Evolutionary conservation across 1,284 basidiomycete genomes (phyloP).

Genomic region (Sparassis latifolia): DNA sequence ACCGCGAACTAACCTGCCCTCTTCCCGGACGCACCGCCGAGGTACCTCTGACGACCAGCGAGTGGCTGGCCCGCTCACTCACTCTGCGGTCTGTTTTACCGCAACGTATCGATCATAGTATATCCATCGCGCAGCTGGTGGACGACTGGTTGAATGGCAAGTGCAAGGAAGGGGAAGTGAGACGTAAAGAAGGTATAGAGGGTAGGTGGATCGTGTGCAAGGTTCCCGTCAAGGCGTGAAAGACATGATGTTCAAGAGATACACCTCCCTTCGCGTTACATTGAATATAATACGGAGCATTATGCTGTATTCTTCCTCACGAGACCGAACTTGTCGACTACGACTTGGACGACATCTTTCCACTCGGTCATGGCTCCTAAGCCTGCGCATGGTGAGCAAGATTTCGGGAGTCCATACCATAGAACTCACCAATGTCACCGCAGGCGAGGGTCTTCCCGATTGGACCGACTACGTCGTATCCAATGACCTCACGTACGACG

Average conservation of each 20-base stretch:
- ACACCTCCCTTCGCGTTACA: no score
- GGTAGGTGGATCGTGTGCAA: constrained; percentile 49
- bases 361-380: constrained; percentile 93
- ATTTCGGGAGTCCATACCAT: neutral
- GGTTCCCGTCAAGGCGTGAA: constrained; percentile 7
- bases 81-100: constrained; percentile 22
- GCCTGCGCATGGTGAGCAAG: constrained; percentile 39
- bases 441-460: constrained; percentile 86
- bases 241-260: neutral
- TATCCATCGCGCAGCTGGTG: constrained; percentile 5
- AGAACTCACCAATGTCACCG: constrained; percentile 73
- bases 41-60: constrained; percentile 28
- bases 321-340: constrained; percentile 52
- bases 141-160: constrained; percentile 54
- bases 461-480: constrained; percentile 80
- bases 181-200: constrained; percentile 27
- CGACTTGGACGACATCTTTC: constrained; percentile 70
- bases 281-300: neutral
- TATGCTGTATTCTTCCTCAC: constrained; percentile 1
- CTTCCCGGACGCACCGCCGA: constrained; percentile 17
- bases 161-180: constrained; percentile 34
- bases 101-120: no score
- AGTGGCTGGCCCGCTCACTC: constrained; percentile 49
- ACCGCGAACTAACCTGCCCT: constrained; percentile 49
- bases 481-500: constrained; percentile 64